A percentile compares a stretch with the other conserved stretches of the same genome.
Evolutionary conservation across 768 basidiomycete species (phyloP).

Genomic region (Trametes gibbosa): DNA sequence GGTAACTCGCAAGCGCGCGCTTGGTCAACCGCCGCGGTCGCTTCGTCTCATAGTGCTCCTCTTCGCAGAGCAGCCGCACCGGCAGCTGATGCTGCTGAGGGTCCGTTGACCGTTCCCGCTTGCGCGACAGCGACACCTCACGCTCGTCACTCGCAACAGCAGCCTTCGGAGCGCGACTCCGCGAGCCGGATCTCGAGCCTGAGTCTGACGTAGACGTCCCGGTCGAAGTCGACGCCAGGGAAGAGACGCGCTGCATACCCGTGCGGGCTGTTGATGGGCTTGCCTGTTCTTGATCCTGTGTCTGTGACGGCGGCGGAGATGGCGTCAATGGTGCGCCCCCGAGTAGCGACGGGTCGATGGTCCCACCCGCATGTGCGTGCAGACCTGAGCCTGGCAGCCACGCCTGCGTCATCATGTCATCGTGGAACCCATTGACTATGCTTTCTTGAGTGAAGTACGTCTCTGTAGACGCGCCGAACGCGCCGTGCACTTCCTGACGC

Average conservation of each 20-base stretch:
- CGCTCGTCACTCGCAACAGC: neutral
- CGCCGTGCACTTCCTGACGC: neutral
- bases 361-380: neutral
- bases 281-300: neutral
- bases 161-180: neutral
- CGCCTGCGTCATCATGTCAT: neutral
- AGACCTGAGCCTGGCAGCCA: neutral
- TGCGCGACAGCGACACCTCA: neutral
- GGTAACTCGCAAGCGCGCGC: neutral
- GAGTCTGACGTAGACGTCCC: neutral
- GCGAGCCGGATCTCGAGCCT: neutral
- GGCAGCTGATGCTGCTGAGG: neutral
- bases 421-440: too few relatives aligned
- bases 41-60: conserved; percentile 1
- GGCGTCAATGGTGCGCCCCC: conserved; percentile 1
- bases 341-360: conserved; percentile 18
- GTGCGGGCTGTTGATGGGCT: neutral
- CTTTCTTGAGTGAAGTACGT: neutral
- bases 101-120: neutral
- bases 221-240: neutral
- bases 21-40: conserved; percentile 8
- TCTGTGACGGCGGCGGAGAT: neutral
- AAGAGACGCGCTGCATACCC: neutral
- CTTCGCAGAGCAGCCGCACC: neutral
- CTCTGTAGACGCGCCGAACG: neutral